These are phyloP conservation scores for Phytophthora rubi DNA, from an alignment of 352 stramenopile genomes.

Conservation along the genomic window DNA sequence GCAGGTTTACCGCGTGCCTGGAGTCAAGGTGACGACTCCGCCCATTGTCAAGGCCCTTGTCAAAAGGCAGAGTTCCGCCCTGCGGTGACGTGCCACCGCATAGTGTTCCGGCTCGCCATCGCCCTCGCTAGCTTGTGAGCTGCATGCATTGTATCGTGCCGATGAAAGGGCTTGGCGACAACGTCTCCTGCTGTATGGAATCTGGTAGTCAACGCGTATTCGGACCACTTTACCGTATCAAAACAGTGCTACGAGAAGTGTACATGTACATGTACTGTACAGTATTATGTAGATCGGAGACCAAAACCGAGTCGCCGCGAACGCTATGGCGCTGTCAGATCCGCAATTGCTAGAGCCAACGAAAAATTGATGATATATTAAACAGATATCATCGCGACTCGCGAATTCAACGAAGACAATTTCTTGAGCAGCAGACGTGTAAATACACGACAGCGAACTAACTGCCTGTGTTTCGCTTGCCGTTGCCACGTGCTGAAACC, in stretches of 20 bases:
- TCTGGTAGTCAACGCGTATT: not conserved
- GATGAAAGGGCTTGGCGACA: not conserved
- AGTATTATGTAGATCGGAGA: not conserved
- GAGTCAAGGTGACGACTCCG: too few relatives aligned
- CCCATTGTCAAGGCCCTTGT: too few relatives aligned
- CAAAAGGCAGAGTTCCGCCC: not conserved
- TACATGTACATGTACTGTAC: not conserved
- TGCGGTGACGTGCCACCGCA: constrained; percentile 24
- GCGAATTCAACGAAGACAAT: not conserved
- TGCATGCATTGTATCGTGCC: not conserved
- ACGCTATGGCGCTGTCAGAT: not conserved
- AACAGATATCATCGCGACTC: not conserved
- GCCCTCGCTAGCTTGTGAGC: not conserved
- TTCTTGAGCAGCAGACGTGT: not conserved
- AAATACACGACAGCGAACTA: not conserved
- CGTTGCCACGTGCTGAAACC: not conserved
- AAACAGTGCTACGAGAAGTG: not conserved
- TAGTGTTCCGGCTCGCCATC: constrained; percentile 4
- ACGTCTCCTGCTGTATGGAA: not conserved
- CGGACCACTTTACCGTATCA: not conserved
- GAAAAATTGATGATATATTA: not conserved
- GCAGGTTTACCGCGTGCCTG: constrained; percentile 16
- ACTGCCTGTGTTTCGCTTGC: not conserved
- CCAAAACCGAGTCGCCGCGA: not conserved
- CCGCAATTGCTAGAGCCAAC: not conserved